Evolutionary conservation across 352 stramenopile genomes (phyloP), one percentile per base, ranked within the genome.

Genomic region (Pythium biforme): DNA sequence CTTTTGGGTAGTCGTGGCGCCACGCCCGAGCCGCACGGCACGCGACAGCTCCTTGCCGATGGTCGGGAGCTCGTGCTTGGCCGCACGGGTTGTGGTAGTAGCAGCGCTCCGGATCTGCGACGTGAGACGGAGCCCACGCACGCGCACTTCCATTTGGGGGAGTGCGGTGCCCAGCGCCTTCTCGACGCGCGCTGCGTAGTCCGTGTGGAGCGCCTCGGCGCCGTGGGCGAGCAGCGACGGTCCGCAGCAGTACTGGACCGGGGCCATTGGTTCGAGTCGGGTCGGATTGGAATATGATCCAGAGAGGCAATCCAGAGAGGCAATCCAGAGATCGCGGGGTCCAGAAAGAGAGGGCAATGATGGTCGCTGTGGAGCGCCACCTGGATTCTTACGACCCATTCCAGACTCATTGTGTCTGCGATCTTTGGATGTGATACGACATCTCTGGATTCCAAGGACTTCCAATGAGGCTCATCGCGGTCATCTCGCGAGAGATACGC

Each of bases 81-180:
- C 12, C n/a, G 72, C n/a, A 39, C 47, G 4, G 29, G n/a, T 20
- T 14, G 37, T 41, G 6, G 5, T 41, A 41, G 66, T 53, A 41
- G 63, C 52, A 22, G 68, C 65, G 57, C 75, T 62, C 12, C 34
- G 25, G 33, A 79, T 69, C 37, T 75, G 59, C 19, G 68, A 59
- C 14, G 71, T 67, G 25, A 78, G 65, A 20, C 67, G 74, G n/a
- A 79, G 46, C 45, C 75, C 61, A n/a, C 69, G 68, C 48, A 76
- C 77, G 19, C 76, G 74, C 14, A 85, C 62, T 22, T 85, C 73
- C 66, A 82, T 75, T 55, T 82, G 74, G 3, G 76, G 74, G 8
- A 83, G 55, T 19, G 26, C 7, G 14, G 41, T 48, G 7, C 74
- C 71, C 9, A 80, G 29, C 3, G 72, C 66, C 12, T 45, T 63